phyloP scores from a whole-genome alignment of 768 basidiomycete genomes.

The Naganishia antarctica region DNA sequence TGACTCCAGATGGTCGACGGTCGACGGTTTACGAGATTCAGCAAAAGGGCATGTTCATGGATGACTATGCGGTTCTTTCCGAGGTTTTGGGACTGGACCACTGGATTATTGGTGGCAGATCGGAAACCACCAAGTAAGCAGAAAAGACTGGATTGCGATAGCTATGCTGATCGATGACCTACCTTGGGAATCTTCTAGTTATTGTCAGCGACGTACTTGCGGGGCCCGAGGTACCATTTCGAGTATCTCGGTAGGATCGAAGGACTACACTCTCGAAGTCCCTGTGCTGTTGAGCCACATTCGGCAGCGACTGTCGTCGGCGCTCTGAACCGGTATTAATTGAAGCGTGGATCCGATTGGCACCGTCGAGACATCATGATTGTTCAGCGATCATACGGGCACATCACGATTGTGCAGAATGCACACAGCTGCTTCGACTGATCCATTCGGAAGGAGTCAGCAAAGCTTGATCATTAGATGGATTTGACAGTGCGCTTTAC shows the following conservation, averaged over 20 bases:
- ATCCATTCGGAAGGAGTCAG: no score
- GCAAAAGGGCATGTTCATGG: constrained; percentile 19
- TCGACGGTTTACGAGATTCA: constrained; percentile 29
- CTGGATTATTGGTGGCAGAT: constrained; percentile 18
- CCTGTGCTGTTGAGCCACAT: not conserved
- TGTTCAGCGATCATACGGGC: no score
- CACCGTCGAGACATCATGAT: no score
- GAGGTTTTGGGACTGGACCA: constrained; percentile 25
- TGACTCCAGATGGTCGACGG: constrained; percentile 28
- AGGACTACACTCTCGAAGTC: not conserved
- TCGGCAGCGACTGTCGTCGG: not conserved
- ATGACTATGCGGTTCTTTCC: constrained; percentile 21
- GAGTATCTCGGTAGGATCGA: not conserved
- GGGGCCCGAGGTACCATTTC: not conserved
- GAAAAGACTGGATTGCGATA: not conserved
- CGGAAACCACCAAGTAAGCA: not conserved
- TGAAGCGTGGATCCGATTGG: no score
- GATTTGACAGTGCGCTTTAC: no score
- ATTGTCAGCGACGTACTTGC: not conserved
- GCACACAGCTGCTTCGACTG: no score
- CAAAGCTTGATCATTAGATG: no score
- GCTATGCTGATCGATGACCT: not conserved
- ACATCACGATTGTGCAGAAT: no score
- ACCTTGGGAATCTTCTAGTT: not conserved
- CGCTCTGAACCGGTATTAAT: not conserved